phyloP scores from a whole-genome alignment of 352 stramenopile species.

The Phytopythium montanum region DNA sequence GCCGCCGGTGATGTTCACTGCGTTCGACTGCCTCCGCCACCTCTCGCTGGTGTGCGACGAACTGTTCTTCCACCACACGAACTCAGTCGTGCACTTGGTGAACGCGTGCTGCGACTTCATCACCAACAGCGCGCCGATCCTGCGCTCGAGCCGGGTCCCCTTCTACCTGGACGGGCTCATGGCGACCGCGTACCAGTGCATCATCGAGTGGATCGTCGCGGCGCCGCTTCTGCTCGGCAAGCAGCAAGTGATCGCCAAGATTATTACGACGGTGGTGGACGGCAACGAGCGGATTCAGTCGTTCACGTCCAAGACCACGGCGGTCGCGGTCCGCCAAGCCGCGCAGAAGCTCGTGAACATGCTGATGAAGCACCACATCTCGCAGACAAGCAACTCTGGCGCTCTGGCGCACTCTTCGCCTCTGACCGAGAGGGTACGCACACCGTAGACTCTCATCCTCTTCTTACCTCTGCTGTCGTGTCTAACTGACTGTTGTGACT shows the following conservation, averaged over 20 bases:
- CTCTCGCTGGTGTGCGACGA: slow-evolving; percentile 75
- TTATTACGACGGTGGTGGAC: slow-evolving; percentile 81
- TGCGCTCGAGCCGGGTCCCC: slow-evolving; percentile 66
- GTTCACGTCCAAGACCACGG: slow-evolving; percentile 43
- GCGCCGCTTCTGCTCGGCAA: slow-evolving; percentile 71
- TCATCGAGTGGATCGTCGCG: slow-evolving; percentile 84
- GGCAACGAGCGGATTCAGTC: slow-evolving; percentile 69
- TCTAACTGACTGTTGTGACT: slow-evolving; percentile 7
- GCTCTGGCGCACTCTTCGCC: slow-evolving; percentile 39
- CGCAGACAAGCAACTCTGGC: slow-evolving; percentile 39
- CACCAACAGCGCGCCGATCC: slow-evolving; percentile 63
- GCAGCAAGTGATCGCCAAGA: slow-evolving; percentile 69
- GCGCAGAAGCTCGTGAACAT: slow-evolving; percentile 82
- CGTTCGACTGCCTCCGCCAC: slow-evolving; percentile 82
- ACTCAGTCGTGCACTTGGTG: slow-evolving; percentile 76
- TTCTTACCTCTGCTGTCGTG: neutral
- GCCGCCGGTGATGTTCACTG: slow-evolving; percentile 78
- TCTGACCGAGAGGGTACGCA: slow-evolving; percentile 60
- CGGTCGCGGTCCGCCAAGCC: slow-evolving; percentile 57
- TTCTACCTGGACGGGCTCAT: slow-evolving; percentile 85
- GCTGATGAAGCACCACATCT: slow-evolving; percentile 87
- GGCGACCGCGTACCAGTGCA: slow-evolving; percentile 72
- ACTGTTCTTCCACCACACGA: slow-evolving; percentile 71
- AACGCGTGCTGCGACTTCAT: slow-evolving; percentile 87
- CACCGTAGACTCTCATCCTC: neutral